A percentile compares a stretch with the other conserved stretches of the same genome.
Evolutionary conservation across 345 rosid species (phyloP).

Genomic region (Hypericum androsaemum): DNA sequence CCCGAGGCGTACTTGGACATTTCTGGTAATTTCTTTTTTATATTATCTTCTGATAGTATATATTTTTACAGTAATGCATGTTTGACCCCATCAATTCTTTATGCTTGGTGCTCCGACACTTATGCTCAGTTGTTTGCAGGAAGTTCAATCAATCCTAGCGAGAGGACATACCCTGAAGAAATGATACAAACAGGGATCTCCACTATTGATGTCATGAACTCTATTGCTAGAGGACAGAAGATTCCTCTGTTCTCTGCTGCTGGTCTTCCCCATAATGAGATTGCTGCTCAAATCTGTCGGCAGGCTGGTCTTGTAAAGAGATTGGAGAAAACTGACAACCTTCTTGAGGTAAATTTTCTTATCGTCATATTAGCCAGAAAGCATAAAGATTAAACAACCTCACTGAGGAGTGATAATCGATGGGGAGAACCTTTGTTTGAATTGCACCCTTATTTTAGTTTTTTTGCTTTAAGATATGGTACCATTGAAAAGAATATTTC

Average conservation of each 20-base stretch:
- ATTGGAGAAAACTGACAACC: slow-evolving; percentile 69
- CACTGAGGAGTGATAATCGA: too few relatives aligned
- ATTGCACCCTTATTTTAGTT: too few relatives aligned
- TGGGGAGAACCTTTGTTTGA: too few relatives aligned
- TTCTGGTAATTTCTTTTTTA: slow-evolving; percentile 43
- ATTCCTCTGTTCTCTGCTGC: slow-evolving; percentile 98
- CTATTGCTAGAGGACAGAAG: slow-evolving; percentile 97
- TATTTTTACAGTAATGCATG: slow-evolving; percentile 5
- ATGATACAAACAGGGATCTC: slow-evolving; percentile 99
- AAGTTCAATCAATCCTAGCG: slow-evolving; percentile 97
- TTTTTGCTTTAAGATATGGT: too few relatives aligned
- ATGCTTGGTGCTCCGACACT: not conserved
- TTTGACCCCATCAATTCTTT: slow-evolving; percentile 6
- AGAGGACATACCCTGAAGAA: slow-evolving; percentile 96
- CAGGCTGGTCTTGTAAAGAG: slow-evolving; percentile 98
- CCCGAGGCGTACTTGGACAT: slow-evolving; percentile 94
- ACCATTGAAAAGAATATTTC: too few relatives aligned
- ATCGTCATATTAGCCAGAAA: not conserved
- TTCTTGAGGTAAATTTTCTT: slow-evolving; percentile 49
- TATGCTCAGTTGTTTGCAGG: slow-evolving; percentile 29
- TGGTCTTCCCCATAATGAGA: slow-evolving; percentile 98
- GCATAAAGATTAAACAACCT: not conserved
- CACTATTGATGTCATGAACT: slow-evolving; percentile 95
- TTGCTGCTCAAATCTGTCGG: slow-evolving; percentile 98
- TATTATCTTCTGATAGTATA: not conserved